A percentile compares a stretch with the other conserved stretches of the same genome.
Evolutionary conservation across 805 yeast species (phyloP).

Genomic region (Suhomyces tanzawaensis): DNA sequence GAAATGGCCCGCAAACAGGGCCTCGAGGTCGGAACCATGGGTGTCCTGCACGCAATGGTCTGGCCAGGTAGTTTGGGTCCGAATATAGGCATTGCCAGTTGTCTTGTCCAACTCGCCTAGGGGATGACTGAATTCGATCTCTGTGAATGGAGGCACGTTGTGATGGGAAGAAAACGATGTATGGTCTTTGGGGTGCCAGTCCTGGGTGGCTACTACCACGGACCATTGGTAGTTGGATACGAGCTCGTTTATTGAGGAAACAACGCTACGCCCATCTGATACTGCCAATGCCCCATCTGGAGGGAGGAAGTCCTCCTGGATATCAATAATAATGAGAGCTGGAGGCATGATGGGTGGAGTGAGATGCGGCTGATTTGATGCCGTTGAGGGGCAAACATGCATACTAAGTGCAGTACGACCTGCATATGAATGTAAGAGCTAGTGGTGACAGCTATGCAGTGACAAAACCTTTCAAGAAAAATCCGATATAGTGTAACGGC

Average conservation of each 20-base stretch:
- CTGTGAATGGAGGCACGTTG: constrained; percentile 47
- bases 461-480: not conserved
- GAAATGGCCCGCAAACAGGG: constrained; percentile 41
- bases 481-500: constrained; percentile 81
- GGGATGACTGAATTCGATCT: constrained; percentile 52
- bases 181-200: constrained; percentile 85
- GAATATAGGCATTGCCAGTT: constrained; percentile 22
- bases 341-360: not conserved
- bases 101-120: constrained; percentile 23
- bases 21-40: constrained; percentile 62
- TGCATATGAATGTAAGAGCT: no score
- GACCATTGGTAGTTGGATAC: constrained; percentile 47
- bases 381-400: no score
- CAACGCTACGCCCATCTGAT: constrained; percentile 54
- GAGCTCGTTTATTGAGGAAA: constrained; percentile 51
- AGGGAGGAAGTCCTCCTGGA: constrained; percentile 86
- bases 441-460: no score
- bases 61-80: constrained; percentile 73
- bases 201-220: constrained; percentile 69
- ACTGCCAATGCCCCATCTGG: constrained; percentile 78
- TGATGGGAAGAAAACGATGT: constrained; percentile 79
- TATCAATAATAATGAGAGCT: constrained; percentile 74
- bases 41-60: constrained; percentile 82
- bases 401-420: no score
- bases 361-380: not conserved